Evolutionary conservation across 2,329 filamentous ascomycete species (phyloP).

Genomic region (Aspergillus brunneoviolaceus): DNA sequence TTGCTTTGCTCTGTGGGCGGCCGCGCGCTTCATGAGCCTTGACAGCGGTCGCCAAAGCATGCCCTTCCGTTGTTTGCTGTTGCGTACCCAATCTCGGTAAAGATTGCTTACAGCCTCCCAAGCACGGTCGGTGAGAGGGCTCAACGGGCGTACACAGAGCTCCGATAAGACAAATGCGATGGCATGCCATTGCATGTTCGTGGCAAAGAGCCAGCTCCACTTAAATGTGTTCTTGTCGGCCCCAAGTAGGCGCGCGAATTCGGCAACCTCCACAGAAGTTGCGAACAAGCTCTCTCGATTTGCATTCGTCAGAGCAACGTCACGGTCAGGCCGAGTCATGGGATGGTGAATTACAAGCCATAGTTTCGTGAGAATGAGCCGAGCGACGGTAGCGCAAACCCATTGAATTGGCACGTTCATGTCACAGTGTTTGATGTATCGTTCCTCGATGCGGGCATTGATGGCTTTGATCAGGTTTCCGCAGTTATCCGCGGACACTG

Average conservation of each 20-base stretch:
- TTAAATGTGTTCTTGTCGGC: slow-evolving; percentile 61
- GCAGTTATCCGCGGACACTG: slow-evolving; percentile 35
- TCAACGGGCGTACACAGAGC: slow-evolving; percentile 56
- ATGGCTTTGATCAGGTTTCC: slow-evolving; percentile 52
- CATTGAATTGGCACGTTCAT: slow-evolving; percentile 60
- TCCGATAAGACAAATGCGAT: slow-evolving; percentile 54
- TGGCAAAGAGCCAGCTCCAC: slow-evolving; percentile 66
- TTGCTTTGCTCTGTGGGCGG: slow-evolving; percentile 54
- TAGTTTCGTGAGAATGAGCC: slow-evolving; percentile 74
- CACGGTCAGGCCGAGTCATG: slow-evolving; percentile 59
- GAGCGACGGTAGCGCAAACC: slow-evolving; percentile 66
- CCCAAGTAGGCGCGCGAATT: slow-evolving; percentile 66
- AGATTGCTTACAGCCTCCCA: slow-evolving; percentile 57
- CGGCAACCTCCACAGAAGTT: slow-evolving; percentile 71
- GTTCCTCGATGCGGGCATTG: slow-evolving; percentile 55
- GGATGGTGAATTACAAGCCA: slow-evolving; percentile 76
- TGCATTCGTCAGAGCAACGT: slow-evolving; percentile 58
- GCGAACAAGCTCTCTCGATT: slow-evolving; percentile 68
- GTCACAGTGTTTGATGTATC: slow-evolving; percentile 55
- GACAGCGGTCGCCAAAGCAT: slow-evolving; percentile 64
- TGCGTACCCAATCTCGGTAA: slow-evolving; percentile 39
- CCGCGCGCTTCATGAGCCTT: slow-evolving; percentile 61
- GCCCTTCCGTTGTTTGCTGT: slow-evolving; percentile 47
- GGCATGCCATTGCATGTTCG: slow-evolving; percentile 64
- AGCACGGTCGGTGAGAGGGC: slow-evolving; percentile 59